Evolutionary conservation across 192 early-diverging fungal genomes (phyloP).

Genomic region (Linnemannia exigua): DNA sequence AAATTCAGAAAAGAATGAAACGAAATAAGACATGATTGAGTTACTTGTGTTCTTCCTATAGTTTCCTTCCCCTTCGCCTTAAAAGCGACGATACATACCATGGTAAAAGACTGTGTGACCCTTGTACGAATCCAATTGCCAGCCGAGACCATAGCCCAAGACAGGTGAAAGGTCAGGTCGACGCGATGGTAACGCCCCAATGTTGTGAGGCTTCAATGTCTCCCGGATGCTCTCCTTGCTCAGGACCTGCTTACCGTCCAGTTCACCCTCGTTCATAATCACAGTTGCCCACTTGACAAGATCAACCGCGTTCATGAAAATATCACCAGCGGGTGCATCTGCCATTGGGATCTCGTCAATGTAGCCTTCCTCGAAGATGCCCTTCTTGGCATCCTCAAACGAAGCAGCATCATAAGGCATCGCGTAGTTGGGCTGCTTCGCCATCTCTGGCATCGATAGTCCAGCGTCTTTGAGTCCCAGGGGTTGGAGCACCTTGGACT

Average conservation of each 20-base stretch:
- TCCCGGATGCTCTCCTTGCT: conserved; percentile 5
- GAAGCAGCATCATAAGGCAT: neutral
- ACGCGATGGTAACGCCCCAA: neutral
- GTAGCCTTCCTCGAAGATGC: neutral
- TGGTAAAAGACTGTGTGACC: neutral
- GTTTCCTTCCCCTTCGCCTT: too few species aligned
- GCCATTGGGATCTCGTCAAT: conserved; percentile 7
- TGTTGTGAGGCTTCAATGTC: too few species aligned
- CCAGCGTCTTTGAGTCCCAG: neutral
- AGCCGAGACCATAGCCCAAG: conserved; percentile 21
- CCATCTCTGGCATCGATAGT: neutral
- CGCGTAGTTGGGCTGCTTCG: neutral
- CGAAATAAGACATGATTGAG: neutral
- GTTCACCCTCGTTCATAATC: conserved; percentile 12
- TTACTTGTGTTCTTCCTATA: neutral
- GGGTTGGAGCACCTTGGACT: neutral
- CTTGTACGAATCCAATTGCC: conserved; percentile 19
- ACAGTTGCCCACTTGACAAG: conserved; percentile 1
- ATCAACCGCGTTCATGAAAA: conserved; percentile 17
- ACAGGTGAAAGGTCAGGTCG: conserved; percentile 9
- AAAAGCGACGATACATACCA: conserved; percentile 1
- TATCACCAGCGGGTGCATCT: conserved; percentile 3
- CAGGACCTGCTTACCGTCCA: conserved; percentile 29
- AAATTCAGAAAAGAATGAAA: too few species aligned
- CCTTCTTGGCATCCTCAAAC: neutral